These are phyloP conservation scores for Colletotrichum sp. DNA, from an alignment of 2,329 filamentous ascomycete species.

Conservation along the genomic window DNA sequence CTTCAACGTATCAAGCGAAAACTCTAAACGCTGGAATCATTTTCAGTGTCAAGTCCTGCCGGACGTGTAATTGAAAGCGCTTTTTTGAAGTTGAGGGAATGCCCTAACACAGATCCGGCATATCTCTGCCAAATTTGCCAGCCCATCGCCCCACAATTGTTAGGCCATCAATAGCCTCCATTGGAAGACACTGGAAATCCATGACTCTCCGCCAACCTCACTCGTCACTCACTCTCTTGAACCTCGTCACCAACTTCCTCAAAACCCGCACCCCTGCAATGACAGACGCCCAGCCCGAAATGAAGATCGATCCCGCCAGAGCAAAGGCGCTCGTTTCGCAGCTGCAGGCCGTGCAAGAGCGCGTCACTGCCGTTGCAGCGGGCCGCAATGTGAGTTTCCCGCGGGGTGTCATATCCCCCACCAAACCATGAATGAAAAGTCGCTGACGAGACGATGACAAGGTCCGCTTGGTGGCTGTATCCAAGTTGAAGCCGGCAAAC, in stretches of 20 bases:
- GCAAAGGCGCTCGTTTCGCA: constrained; percentile 68
- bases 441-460: constrained; percentile 34
- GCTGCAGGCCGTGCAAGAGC: constrained; percentile 63
- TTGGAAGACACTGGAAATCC: background rate
- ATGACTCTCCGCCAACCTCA: constrained; percentile 44
- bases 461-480: constrained; percentile 91
- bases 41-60: background rate
- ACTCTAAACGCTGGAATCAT: background rate
- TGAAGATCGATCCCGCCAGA: constrained; percentile 67
- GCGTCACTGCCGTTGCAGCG: constrained; percentile 58
- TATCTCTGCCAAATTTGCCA: background rate
- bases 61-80: background rate
- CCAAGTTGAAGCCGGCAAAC: constrained; percentile 91
- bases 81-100: background rate
- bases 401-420: background rate
- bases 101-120: background rate
- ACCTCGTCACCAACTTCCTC: constrained; percentile 10
- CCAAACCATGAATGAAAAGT: background rate
- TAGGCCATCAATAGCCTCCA: background rate
- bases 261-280: constrained; percentile 8
- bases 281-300: constrained; percentile 39
- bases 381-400: constrained; percentile 56
- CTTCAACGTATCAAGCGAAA: background rate
- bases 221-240: constrained; percentile 64
- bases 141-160: background rate